These are phyloP conservation scores for Paracorniculantispora psalliotae DNA, from an alignment of 2,329 filamentous ascomycete genomes.

Conservation along the genomic window DNA sequence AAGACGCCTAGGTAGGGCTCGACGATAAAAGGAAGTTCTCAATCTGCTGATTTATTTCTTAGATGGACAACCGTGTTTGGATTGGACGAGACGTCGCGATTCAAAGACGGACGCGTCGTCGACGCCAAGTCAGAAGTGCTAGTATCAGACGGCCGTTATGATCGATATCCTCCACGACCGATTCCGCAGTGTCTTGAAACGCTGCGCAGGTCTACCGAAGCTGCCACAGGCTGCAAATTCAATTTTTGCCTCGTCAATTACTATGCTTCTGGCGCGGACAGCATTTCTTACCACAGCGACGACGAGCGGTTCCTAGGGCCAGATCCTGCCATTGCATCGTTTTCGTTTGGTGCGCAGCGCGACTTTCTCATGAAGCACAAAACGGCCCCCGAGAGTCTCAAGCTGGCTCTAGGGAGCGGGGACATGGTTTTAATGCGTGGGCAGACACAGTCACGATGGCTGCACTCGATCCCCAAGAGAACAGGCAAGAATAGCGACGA, in stretches of 20 bases:
- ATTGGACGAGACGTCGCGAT: slow-evolving; percentile 57
- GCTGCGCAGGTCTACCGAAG: slow-evolving; percentile 59
- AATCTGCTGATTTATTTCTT: not conserved
- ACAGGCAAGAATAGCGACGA: slow-evolving; percentile 59
- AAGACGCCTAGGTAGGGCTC: slow-evolving; percentile 41
- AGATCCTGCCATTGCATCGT: slow-evolving; percentile 67
- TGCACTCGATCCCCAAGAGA: slow-evolving; percentile 74
- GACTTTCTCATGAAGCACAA: slow-evolving; percentile 82
- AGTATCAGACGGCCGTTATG: slow-evolving; percentile 49
- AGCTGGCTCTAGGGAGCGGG: slow-evolving; percentile 55
- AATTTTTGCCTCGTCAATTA: slow-evolving; percentile 83
- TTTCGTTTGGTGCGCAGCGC: slow-evolving; percentile 65
- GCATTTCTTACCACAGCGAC: slow-evolving; percentile 75
- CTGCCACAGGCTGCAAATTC: slow-evolving; percentile 60
- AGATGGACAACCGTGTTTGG: slow-evolving; percentile 54
- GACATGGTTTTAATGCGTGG: slow-evolving; percentile 80
- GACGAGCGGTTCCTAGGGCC: slow-evolving; percentile 71
- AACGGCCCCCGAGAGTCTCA: slow-evolving; percentile 41
- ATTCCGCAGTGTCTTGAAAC: slow-evolving; percentile 65
- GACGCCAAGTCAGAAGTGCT: slow-evolving; percentile 37
- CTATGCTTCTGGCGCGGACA: slow-evolving; percentile 71
- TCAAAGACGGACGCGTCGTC: slow-evolving; percentile 42
- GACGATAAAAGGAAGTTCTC: not conserved
- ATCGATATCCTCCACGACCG: slow-evolving; percentile 57
- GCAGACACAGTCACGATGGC: slow-evolving; percentile 68